Percentiles rank a stretch among this genome's conserved stretches.
Evolutionary conservation across 2,329 filamentous ascomycete genomes (phyloP).

Genomic region (Scopulariopsis brevicaulis): DNA sequence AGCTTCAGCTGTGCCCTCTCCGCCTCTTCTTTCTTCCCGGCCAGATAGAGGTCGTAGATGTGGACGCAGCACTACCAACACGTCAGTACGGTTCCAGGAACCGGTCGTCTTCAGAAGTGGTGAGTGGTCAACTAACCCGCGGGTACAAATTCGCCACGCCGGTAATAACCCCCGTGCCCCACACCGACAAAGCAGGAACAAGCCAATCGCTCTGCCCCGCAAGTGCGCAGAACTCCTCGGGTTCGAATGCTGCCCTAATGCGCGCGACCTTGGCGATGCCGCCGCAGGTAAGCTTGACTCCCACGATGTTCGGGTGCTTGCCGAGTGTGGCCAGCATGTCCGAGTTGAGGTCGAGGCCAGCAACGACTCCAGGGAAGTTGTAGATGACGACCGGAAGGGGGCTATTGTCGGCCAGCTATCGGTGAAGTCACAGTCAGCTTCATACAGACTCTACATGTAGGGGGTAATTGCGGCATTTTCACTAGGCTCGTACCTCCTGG

Average conservation of each 20-base stretch:
- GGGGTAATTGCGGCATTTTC: neutral
- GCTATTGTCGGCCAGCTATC: constrained; percentile 40
- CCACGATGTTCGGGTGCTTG: constrained; percentile 53
- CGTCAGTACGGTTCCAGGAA: neutral
- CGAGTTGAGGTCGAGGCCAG: constrained; percentile 57
- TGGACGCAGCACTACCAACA: constrained; percentile 26
- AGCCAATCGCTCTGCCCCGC: constrained; percentile 68
- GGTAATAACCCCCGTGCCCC: constrained; percentile 49
- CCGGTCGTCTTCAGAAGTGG: neutral
- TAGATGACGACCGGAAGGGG: constrained; percentile 58
- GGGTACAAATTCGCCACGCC: constrained; percentile 54
- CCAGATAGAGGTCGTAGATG: constrained; percentile 33
- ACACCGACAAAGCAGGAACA: constrained; percentile 45
- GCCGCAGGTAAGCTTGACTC: constrained; percentile 63
- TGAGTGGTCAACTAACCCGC: constrained; percentile 22
- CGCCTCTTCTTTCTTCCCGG: constrained; percentile 34
- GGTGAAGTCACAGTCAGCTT: neutral
- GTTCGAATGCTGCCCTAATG: constrained; percentile 36
- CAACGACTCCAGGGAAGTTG: constrained; percentile 59
- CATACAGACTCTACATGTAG: neutral
- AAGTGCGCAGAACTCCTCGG: constrained; percentile 49
- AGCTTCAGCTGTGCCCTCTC: constrained; percentile 36
- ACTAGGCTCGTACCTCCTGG: constrained; percentile 29
- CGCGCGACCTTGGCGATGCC: constrained; percentile 61
- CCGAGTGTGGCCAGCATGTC: constrained; percentile 49